Evolutionary conservation across 2,329 filamentous ascomycete genomes (phyloP), one percentile per base, ranked within the genome.

Genomic region (Colletotrichum sidae): DNA sequence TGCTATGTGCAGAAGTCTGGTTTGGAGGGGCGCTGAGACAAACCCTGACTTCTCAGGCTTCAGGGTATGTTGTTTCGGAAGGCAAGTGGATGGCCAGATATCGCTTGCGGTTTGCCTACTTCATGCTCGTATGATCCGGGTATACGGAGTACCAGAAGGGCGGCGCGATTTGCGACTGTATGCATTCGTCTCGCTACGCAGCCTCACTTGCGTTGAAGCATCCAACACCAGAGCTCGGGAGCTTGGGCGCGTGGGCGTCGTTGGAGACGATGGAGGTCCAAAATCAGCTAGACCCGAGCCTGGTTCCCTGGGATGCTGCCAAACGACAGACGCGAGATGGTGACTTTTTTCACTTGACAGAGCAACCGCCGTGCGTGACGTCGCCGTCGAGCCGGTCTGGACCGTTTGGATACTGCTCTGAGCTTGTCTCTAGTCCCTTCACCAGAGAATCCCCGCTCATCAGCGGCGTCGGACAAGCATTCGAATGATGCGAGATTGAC

Each of bases 391-490:
- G 57, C 57, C 45, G 51, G 61, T 61, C 61, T 61, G 52, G 61
- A 46, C 50, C 55, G 38, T 37, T 58, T 7, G 46, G 46, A 15
- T n/a, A 47, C 34, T n/a, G 33, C 25, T 34, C 50, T 64, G 38
- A 50, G 60, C 47, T 41, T 46, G 35, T 9, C 41, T 47, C 38
- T 25, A 37, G 13, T 39, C 34, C 35, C 37, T 42, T 42, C 38
- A 52, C 55, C 39, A 55, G 50, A 25, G 38, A 50, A 15, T n/a
- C 44, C 34, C 42, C 52, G 39, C 42, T 51, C 58, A 65, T 65
- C 62, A 65, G 62, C 58, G 58, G 51, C 62, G 58, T 41, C 35
- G 41, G 52, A 47, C 51, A 62, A 65, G 62, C 62, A 56, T 65
- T 65, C 42, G 42, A 62, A 61, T 56, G 58, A 65, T 62, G 62